Evolutionary conservation across 2,329 filamentous ascomycete species (phyloP), one percentile per base, ranked within the genome.

Genomic region (Fusarium redolens): DNA sequence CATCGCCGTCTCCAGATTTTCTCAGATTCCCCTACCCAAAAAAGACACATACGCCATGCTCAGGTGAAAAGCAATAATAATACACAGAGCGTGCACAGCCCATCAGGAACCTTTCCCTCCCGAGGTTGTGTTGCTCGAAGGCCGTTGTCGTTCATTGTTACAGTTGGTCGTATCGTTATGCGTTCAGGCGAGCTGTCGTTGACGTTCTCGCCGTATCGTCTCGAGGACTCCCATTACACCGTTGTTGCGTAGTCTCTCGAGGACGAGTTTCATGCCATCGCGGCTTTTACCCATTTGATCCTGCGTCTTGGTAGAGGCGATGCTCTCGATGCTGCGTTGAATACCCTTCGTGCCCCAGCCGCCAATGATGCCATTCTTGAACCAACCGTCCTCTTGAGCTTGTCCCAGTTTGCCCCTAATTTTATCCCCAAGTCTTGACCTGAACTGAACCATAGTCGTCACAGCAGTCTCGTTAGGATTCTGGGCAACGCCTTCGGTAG

Each of bases 201-300:
- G 80, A 60, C 83, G 83, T 69, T 85, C 84, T 47, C 82, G 78
- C 45, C 88, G 85, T 72, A 88, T 82, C 55, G 87, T 84, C 79
- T 91, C 89, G 38, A 91, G 80, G 35, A 90, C 87, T 43, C 87
- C 86, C 61, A 90, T 87, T 63, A 90, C 85, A 35, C 88, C 87
- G 44, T 86, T 88, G 79, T 88, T 88, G 52, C 89, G 86, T 58
- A 91, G 83, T 52, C 93, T 86, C 81, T 95, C 92, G 28, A 96
- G 86, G 13, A 96, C 93, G 41, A 95, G 89, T 63, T 89, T 91
- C 93, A 96, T 96, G 54, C 93, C 93, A 80, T 95, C 92, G 55
- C 92, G 90, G 75, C 92, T 93, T 84, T 95, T 95, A 57, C 92
- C 91, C 76, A 96, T 87, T 79, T 93, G 92, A 76, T 92, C 92